Base-by-base conservation (phyloP, 495 filamentous ascomycete species). In the Aspergillus nidulans region DNA sequence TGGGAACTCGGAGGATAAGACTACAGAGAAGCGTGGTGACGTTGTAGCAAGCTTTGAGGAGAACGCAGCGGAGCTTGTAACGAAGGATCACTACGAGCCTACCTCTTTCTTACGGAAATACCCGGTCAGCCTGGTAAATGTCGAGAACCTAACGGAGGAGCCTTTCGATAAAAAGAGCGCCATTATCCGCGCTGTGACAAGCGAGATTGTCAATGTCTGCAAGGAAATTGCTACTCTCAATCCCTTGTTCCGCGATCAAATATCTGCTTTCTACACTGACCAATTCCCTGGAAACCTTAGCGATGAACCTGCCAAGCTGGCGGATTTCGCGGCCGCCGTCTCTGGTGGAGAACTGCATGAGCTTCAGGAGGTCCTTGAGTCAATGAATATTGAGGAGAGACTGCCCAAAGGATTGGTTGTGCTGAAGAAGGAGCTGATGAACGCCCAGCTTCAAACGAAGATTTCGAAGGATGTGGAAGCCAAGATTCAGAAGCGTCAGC, bases 21-120 rank as follows among this genome's bases (percentile, higher is more conserved):
- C 77, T 25, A 66, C 77, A 7, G 85, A 91, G 44, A 89, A 89
- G 64, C 87, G 87, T 62, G 94, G 94, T 5, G 95, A 96, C 68
- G 90, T 97, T 6, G 92, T 97, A 9, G 94, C 95, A 13, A 96
- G 91, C 70, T 99, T 99, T 59, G 95, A 99, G 67, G 95, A 99
- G 75, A 79, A 55, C 61, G 43, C 63, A 46, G 59, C 69, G 36
- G 65, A 76, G 68, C 45, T 74, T 62, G 62, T 61, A 13, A 74
- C 61, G 61, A 84, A 74, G 61, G 72, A 77, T 45, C 79, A 82
- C 53, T 94, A 94, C 67, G 92, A 95, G 56, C 89, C 91, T 18
- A 96, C 89, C 0, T 85, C 91, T 4, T 99, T 97, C 78, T 72
- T 99, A 23, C 84, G 82, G 40, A 92, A 95, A 67, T 92, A 90